These are phyloP conservation scores for Hypomyces rosellus DNA, from an alignment of 2,329 filamentous ascomycete genomes.

Conservation along the genomic window DNA sequence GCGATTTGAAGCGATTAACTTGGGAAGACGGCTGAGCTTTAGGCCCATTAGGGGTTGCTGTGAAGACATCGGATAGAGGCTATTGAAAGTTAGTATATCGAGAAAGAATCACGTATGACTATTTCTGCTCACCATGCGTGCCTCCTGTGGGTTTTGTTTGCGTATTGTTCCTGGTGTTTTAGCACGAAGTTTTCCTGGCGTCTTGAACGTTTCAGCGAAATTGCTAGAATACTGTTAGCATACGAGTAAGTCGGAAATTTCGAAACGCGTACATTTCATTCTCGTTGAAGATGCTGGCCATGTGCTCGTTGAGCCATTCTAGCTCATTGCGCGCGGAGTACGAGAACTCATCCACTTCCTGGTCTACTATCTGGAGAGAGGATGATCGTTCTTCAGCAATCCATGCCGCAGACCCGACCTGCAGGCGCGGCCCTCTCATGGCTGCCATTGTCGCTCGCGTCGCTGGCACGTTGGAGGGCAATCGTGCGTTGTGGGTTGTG, in stretches of 20 bases:
- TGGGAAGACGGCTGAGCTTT: constrained; percentile 45
- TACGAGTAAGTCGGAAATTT: neutral
- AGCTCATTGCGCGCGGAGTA: constrained; percentile 90
- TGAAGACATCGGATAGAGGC: constrained; percentile 56
- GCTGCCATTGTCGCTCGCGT: constrained; percentile 29
- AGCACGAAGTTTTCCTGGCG: constrained; percentile 73
- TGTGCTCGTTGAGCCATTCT: constrained; percentile 98
- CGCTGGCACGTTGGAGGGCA: neutral
- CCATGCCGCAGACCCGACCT: constrained; percentile 81
- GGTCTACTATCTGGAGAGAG: constrained; percentile 65
- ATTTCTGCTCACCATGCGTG: constrained; percentile 53
- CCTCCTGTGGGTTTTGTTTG: constrained; percentile 52
- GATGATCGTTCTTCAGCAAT: constrained; percentile 77
- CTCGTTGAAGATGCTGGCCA: constrained; percentile 86
- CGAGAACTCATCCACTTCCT: constrained; percentile 87
- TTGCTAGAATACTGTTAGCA: constrained; percentile 51
- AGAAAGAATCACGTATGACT: neutral
- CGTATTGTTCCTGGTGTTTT: constrained; percentile 70
- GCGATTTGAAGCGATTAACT: constrained; percentile 44
- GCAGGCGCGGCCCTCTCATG: constrained; percentile 52
- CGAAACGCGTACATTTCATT: constrained; percentile 63
- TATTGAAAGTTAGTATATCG: constrained; percentile 29
- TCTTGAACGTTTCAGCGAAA: constrained; percentile 93
- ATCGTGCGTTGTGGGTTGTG: neutral
- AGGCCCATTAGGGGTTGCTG: constrained; percentile 47